Evolutionary conservation across 2,329 filamentous ascomycete genomes (phyloP), one percentile per base, ranked within the genome.

Genomic region (Xylariaceae sp.): DNA sequence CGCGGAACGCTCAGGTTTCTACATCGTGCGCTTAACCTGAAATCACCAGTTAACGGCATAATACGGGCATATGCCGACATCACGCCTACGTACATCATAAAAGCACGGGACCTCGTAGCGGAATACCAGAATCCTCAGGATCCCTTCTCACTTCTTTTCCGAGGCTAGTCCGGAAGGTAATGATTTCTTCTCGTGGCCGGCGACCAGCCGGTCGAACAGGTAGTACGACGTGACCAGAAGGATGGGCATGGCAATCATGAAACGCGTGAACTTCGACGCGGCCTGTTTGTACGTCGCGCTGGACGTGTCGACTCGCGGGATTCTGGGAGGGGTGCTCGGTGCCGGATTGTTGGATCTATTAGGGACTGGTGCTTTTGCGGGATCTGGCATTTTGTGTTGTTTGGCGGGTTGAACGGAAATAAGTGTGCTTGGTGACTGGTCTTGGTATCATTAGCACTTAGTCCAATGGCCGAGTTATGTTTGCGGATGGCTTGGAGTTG

Each of bases 201-300:
- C 49, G 15, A 48, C 60, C 18, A 68, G 61, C 39, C 67, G 62
- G 47, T 80, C 73, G 65, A 77, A 82, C 2, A 83, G 63, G 48
- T 73, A 74, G 57, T 79, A 83, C 19, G 79, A 80, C 22, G 77
- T 79, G 47, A 83, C 79, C 13, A 82, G 56, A 4, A 81, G 61
- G 30, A 83, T 74, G 2, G 80, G 80, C 67, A 81, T 61, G 21
- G 76, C 78, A 51, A 82, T 73, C 59, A 83, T 77, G 7, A 73
- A 56, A 19, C 70, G 67, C 2, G 72, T 67, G 71, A 76, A 81
- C 61, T 72, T 75, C 54, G 76, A 65, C 51, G 73, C 71, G 29
- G 75, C 72, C 36, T 63, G 60, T 42, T 64, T 68, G 51, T 69
- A 69, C 41, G 74, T 72, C 36, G 70, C 65, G 52, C 71, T 73